Evolutionary conservation across 1,284 basidiomycete genomes (phyloP), one percentile per base, ranked within the genome.

Genomic region (Heterobasidion annosum): DNA sequence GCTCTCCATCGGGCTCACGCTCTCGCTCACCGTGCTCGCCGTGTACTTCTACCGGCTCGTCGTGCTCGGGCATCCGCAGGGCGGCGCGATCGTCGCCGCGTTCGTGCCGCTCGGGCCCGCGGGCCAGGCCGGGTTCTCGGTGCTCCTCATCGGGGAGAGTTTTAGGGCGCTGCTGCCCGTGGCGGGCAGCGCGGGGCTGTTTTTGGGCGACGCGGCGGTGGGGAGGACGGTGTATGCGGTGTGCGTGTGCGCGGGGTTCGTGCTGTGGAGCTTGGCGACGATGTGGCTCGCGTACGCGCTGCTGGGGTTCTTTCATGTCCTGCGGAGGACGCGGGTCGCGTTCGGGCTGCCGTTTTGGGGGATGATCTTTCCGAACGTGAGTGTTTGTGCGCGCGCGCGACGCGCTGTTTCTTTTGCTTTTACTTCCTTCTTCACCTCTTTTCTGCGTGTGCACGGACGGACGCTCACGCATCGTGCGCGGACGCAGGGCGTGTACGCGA

Each of bases 21-120:
- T 68, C 67, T 50, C 68, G 67, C 4, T 68, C 58, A 56, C 66
- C 54, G 44, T 64, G 3, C 63, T 70, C 47, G 53, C 57, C n/a
- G 58, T 59, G 18, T 62, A 64, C 52, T 40, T 62, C 25, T 56
- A 51, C 19, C 58, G 58, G 2, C 56, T 64, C 34, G 56, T 61
- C 50, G 43, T 59, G 7, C 56, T 62, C 40, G 60, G 63, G 1
- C 55, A 59, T 40, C 58, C 62, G 37, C 67, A 67, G 0, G 62
- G 67, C 1, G 65, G 62, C 18, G 59, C 70, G 2, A 67, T 78
- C 35, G 65, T 73, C 10, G 71, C 69, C 19, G 63, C 70, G 5
- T 77, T 77, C 61, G 62, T 80, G 3, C 77, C 77, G 1, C 63
- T 79, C 25, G 77, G 76, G 8, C 75, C 75, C 0, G 73, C 72